phyloP scores from a whole-genome alignment of 2,329 filamentous ascomycete genomes.

The Fusarium chuoi region DNA sequence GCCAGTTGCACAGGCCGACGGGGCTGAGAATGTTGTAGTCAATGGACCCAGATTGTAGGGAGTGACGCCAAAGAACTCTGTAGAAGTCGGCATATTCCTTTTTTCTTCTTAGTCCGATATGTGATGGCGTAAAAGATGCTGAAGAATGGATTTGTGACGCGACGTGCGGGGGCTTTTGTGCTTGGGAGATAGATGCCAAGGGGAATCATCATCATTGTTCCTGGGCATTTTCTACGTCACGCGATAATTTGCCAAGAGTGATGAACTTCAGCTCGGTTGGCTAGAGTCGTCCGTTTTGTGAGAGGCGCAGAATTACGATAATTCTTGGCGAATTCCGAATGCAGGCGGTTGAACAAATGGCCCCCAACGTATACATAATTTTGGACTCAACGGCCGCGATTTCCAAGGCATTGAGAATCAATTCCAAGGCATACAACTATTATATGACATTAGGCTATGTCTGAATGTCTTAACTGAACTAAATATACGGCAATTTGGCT shows the following conservation, averaged over 20 bases:
- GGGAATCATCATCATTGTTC: neutral
- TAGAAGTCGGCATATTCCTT: constrained; percentile 9
- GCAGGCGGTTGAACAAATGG: neutral
- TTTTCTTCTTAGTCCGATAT: too few relatives aligned
- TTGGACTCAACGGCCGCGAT: fast-evolving
- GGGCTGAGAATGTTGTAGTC: neutral
- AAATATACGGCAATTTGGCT: neutral
- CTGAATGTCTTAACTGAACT: fast-evolving
- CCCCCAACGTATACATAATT: neutral
- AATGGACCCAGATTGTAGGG: neutral
- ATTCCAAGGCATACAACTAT: neutral
- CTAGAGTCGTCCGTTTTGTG: fast-evolving
- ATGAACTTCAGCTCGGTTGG: neutral
- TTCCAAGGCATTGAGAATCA: neutral
- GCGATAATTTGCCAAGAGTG: neutral
- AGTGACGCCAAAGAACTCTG: neutral
- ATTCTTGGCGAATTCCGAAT: neutral
- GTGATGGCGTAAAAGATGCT: too few relatives aligned
- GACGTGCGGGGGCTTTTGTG: neutral
- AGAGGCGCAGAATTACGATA: fast-evolving
- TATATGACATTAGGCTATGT: fast-evolving
- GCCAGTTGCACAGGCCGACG: neutral
- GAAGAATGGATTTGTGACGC: neutral
- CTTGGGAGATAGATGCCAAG: neutral
- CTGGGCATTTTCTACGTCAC: neutral